Base-by-base conservation (phyloP, 306 rosid genomes). In the Sicyos edulis region DNA sequence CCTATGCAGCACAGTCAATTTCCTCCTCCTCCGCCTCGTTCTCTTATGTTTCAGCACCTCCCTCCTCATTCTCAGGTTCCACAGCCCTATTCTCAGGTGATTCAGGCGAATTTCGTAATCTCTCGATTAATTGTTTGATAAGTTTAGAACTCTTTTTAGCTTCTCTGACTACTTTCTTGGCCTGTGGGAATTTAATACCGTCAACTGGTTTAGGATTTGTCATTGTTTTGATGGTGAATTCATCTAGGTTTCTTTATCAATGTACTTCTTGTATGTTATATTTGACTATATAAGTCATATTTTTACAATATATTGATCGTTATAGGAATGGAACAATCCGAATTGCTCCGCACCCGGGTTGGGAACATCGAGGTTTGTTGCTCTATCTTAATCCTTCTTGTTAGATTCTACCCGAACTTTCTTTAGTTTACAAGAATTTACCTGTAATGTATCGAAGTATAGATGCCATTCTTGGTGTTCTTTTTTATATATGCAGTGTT, bases 311-410 rank as follows among this genome's bases (percentile, higher is more conserved):
- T 80, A 32, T 49, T 54, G 34, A 15, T 75, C 15, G 40, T 76
- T 78, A n/a, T 68, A 91, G 99, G 96, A 91, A 45, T 95, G 99
- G 97, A 85, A 77, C 79, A 78, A 81, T 79, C 79, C 84, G 5
- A 80, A 53, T 84, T 86, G 79, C 82, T 50, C 74, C 80, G 17
- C 87, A 71, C 74, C 96, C 88, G 72, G 79, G 74, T 5, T 92
- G 86, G 88, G 83, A 80, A 22, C 78, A 86, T 79, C 78, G 86
- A 82, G 96, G 97, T 91, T 72, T 67, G 75, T 78, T 72, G 10
- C 55, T 67, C 21, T 42, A 11, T 45, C 72, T 47, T 37, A 10
- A 42, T 20, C 22, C 14, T 21, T 66, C 12, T 15, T 45, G 71
- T 19, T 45, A 11, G 34, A 45, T 42, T 65, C 5, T 32, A 66